Evolutionary conservation across 164 flowering plant species (phyloP).

Genomic region (Litsea cubeba): DNA sequence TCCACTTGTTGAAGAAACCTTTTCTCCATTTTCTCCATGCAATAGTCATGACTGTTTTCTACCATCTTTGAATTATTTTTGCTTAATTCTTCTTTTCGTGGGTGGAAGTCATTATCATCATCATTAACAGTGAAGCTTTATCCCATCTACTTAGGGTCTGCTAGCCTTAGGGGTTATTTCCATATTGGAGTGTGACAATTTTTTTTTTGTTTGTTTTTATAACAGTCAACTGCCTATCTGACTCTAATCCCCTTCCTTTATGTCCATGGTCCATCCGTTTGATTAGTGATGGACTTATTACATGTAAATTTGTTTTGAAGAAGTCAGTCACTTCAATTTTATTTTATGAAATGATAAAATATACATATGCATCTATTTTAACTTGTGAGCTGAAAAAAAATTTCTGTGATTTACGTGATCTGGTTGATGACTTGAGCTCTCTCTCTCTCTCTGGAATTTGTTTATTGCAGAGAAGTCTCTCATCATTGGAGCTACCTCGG

Average conservation of each 20-base stretch:
- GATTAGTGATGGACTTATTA: not conserved
- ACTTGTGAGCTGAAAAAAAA: too few relatives aligned
- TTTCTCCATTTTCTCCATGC: conserved; percentile 1
- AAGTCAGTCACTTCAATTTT: not conserved
- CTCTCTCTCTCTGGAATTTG: not conserved
- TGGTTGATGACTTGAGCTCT: not conserved
- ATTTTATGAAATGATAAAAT: too few relatives aligned
- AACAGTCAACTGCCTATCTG: too few relatives aligned
- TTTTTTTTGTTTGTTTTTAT: too few relatives aligned
- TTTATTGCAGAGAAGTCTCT: conserved; percentile 66
- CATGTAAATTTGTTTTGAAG: not conserved
- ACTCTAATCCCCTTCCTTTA: too few relatives aligned
- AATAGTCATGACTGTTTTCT: not conserved
- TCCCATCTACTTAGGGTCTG: too few relatives aligned
- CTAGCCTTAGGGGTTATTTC: too few relatives aligned
- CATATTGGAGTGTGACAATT: too few relatives aligned
- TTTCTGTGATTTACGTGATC: not conserved
- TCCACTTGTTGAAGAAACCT: not conserved
- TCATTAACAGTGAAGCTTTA: too few relatives aligned
- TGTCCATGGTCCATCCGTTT: not conserved
- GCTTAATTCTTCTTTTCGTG: too few relatives aligned
- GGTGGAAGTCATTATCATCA: too few relatives aligned
- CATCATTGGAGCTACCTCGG: conserved; percentile 93
- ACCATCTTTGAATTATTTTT: not conserved
- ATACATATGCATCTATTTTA: too few relatives aligned